Base-by-base conservation (phyloP, 805 yeast species). In the Sugiyamaella valdiviana region DNA sequence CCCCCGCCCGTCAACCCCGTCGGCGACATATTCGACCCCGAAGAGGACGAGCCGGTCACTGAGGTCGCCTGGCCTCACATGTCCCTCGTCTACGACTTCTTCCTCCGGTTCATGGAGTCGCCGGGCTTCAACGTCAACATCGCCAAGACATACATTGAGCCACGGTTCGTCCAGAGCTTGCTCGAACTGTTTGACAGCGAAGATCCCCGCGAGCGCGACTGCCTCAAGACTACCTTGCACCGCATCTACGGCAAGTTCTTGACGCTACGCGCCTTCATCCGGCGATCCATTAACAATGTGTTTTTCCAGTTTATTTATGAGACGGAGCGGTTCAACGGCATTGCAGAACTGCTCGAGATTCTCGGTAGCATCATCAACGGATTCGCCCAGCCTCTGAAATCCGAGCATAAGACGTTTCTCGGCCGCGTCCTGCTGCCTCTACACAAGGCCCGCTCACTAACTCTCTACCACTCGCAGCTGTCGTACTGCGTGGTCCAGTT, bases 11-110 rank as follows among this genome's bases (percentile, higher is more conserved):
- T 90, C 35, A 93, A 93, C 64, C 98, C 98, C 4, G 78, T 90
- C 41, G 99, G 99, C 36, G 99, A 93, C 56, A 78, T 91, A 36
- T 93, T 78, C 66, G 99, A 93, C 61, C 99, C 99, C 1, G 99
- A 93, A 68, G 99, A 93, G 69, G 99, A 93, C 70, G 99, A 93
- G 68, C 98, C 98, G 2, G 95, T 93, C 36, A 80, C 82, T 59
- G 98, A 93, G 65, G 79, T 91, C 54, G 90, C 97, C 7, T 93
- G 99, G 99, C 96, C 98, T 10, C 99, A 93, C 65, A 93, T 93
- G 98, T 95, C 88, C 67, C 78, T 89, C 39, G 95, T 90, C 26
- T 93, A 93, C 70, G 98, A 93, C 66, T 88, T 93, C 61, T 91
- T 93, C 64, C 71, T 93, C 51, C 74, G 95, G 60, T 91, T 93